Evolutionary conservation across 768 basidiomycete species (phyloP).

Genomic region (Tricholoma matsutake): DNA sequence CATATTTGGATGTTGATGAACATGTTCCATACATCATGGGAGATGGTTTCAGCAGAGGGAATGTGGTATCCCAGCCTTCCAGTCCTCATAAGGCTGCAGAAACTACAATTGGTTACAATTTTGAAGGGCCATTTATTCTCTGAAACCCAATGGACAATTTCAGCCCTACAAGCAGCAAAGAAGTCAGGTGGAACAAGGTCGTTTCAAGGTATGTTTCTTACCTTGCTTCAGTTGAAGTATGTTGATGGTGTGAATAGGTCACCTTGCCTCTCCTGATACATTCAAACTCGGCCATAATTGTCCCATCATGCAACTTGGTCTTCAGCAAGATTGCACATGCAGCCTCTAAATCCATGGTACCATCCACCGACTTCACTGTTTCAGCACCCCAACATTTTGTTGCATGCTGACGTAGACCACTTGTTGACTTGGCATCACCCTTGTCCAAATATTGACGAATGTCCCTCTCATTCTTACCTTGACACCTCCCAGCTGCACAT

Average conservation of each 20-base stretch:
- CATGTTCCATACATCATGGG: conserved; percentile 26
- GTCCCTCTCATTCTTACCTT: background rate
- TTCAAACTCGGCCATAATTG: background rate
- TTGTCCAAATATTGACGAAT: background rate
- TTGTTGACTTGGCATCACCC: background rate
- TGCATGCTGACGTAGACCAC: background rate
- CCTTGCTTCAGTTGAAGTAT: background rate
- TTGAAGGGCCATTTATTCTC: conserved; percentile 27
- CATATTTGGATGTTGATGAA: conserved; percentile 16
- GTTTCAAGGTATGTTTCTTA: background rate
- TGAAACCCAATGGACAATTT: conserved; percentile 27
- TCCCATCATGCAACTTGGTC: background rate
- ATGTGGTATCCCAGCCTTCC: conserved; percentile 29
- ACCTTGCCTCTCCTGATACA: background rate
- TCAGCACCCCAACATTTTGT: background rate
- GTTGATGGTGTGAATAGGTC: background rate
- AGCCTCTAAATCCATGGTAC: background rate
- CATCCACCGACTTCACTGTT: background rate
- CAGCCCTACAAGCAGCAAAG: background rate
- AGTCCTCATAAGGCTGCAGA: conserved; percentile 28
- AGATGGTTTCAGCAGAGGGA: conserved; percentile 29
- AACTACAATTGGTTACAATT: conserved; percentile 32
- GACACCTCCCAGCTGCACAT: background rate
- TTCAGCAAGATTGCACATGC: background rate
- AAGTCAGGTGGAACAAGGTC: background rate